Evolutionary conservation across 2,329 filamentous ascomycete species (phyloP).

Genomic region (Colletotrichum eremochloae): DNA sequence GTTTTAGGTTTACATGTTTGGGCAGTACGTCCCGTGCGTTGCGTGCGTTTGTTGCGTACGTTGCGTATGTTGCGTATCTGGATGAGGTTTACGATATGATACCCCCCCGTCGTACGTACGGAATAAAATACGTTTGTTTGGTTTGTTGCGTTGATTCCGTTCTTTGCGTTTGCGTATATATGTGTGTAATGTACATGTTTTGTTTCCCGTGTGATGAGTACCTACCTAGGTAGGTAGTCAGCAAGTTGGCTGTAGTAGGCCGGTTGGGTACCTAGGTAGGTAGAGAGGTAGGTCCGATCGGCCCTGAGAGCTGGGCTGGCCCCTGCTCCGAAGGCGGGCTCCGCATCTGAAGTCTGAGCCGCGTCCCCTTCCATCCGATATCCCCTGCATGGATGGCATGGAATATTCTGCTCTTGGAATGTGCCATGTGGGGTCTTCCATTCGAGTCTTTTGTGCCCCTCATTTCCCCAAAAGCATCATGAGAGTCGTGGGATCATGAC

Average conservation of each 20-base stretch:
- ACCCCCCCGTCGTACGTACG: constrained; percentile 36
- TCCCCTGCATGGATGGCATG: constrained; percentile 27
- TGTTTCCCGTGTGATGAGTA: constrained; percentile 26
- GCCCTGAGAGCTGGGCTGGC: constrained; percentile 6
- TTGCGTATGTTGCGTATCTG: constrained; percentile 34
- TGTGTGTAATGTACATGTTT: constrained; percentile 30
- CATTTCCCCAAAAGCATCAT: constrained; percentile 36
- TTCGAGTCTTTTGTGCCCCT: constrained; percentile 18
- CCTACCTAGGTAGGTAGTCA: background rate
- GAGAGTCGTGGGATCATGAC: constrained; percentile 36
- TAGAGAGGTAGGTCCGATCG: constrained; percentile 5
- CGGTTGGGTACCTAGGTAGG: too few species aligned
- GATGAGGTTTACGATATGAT: constrained; percentile 40
- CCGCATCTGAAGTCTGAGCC: background rate
- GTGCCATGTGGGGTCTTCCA: constrained; percentile 25
- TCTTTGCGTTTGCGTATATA: constrained; percentile 43
- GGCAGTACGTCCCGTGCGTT: constrained; percentile 36
- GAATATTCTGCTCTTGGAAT: constrained; percentile 37
- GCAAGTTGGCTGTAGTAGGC: background rate
- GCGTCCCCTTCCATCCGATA: background rate
- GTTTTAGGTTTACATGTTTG: constrained; percentile 29
- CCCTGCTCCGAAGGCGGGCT: constrained; percentile 22
- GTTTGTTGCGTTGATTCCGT: constrained; percentile 45
- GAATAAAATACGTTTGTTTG: constrained; percentile 43
- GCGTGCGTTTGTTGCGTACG: constrained; percentile 36